Base-by-base conservation (phyloP, 108 stramenopile genomes). In the Stephanodiscus triporus region DNA sequence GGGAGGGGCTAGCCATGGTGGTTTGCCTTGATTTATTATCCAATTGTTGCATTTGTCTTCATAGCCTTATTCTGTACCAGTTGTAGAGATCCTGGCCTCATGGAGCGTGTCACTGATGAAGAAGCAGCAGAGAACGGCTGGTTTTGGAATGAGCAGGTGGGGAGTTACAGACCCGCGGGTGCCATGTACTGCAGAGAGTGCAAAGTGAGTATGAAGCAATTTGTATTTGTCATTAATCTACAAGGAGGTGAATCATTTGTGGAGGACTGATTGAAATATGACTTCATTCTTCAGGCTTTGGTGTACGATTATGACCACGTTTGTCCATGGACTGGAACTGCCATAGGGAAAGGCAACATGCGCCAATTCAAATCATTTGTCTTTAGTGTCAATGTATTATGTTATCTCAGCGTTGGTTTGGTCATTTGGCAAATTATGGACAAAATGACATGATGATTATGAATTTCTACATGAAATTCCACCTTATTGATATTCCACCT, bases 61-160 rank as follows among this genome's bases (percentile, higher is more conserved):
- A 47, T 84, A 0, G 77, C 86, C 30, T 73, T 96, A 36, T 96
- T 92, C 66, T 86, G 83, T 50, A 92, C 93, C 11, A 84, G 87
- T 61, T 96, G 95, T 73, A 82, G 89, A 76, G 91, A 96, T 75
- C 95, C 95, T 42, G 95, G 95, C 0, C 56, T 96, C 29, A 83
- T 96, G 83, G 92, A 93, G 64, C 71, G 92, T 26, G 91, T 88
- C 17, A 86, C 83, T 14, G 93, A 93, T 42, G 90, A 94, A 85
- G 95, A 95, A 70, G 89, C 88, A 53, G 87, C 88, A 1, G 75
- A 89, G 70, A 89, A 90, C 45, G 92, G 90, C 9, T 96, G 93
- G 93, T 90, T 91, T 63, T 96, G 91, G 91, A 96, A 94, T 68
- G 95, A 96, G 66, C 92, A 94, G 83, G 91, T 91, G 14, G 89